Percentiles rank a stretch among this genome's conserved stretches.
Conservation (phyloP, 345 rosid species). For the Linum trigynum region DNA sequence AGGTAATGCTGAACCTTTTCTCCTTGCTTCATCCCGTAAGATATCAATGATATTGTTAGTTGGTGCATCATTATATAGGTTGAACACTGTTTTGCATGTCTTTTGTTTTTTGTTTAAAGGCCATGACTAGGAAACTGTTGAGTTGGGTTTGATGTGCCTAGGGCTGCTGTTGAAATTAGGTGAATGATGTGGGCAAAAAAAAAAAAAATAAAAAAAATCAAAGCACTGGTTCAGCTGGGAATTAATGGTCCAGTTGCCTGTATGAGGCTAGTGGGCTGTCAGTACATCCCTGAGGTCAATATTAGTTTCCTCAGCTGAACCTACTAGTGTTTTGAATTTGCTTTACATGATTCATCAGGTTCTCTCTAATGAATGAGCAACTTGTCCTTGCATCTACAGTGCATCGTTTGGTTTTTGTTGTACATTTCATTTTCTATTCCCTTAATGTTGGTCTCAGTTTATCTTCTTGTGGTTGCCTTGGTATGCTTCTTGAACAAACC, state of each 20-base stretch:
- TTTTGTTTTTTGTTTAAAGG: background rate
- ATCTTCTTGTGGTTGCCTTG: background rate
- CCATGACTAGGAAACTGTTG: background rate
- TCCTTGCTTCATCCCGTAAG: background rate
- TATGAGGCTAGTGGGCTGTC: too few species aligned
- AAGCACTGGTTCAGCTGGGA: too few species aligned
- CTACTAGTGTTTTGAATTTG: too few species aligned
- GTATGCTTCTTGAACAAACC: background rate
- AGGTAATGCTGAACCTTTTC: slow-evolving; percentile 39
- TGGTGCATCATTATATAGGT: background rate
- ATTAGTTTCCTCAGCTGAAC: too few species aligned
- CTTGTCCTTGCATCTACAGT: too few species aligned
- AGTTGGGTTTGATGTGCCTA: background rate
- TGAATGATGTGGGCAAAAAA: background rate
- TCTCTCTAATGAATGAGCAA: too few species aligned
- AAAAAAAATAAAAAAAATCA: too few species aligned
- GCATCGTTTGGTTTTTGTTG: too few species aligned
- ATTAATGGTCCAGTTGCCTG: too few species aligned
- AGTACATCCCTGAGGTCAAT: too few species aligned
- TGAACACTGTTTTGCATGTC: background rate
- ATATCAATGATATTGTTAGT: background rate
- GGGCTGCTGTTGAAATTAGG: background rate
- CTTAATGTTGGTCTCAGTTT: background rate
- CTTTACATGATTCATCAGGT: too few species aligned
- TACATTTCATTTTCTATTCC: background rate